These are phyloP conservation scores for Phytophthora litchii DNA, from an alignment of 352 stramenopile species.

Conservation along the genomic window DNA sequence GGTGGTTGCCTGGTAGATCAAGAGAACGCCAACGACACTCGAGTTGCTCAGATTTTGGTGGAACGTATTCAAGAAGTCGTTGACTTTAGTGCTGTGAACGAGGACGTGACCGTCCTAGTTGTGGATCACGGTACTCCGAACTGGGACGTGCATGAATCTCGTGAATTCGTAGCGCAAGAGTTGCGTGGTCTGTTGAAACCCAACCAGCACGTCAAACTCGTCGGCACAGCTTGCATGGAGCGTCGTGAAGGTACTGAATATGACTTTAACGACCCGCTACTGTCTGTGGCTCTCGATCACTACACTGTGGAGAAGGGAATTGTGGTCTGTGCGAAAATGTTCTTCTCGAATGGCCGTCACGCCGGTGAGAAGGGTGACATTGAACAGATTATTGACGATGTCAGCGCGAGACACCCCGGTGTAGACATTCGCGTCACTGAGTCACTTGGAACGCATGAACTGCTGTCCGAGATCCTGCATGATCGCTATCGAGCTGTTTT, in stretches of 20 bases:
- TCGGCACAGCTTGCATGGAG: conserved; percentile 80
- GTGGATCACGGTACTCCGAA: conserved; percentile 81
- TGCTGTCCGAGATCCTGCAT: conserved; percentile 68
- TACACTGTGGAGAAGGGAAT: conserved; percentile 66
- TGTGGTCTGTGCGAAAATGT: conserved; percentile 75
- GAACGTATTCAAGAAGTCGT: conserved; percentile 56
- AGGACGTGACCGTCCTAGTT: conserved; percentile 67
- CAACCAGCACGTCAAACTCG: conserved; percentile 48
- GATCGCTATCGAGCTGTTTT: conserved; percentile 61
- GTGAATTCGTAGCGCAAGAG: conserved; percentile 62
- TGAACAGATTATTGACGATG: conserved; percentile 65
- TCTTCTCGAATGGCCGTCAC: conserved; percentile 78
- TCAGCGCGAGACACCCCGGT: conserved; percentile 45
- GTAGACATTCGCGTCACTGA: conserved; percentile 70
- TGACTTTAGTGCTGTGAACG: conserved; percentile 23
- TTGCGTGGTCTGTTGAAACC: conserved; percentile 42
- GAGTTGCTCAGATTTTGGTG: conserved; percentile 66
- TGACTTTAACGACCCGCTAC: conserved; percentile 86
- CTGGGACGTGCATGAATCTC: conserved; percentile 69
- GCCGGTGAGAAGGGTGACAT: conserved; percentile 80
- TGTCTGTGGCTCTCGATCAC: conserved; percentile 63
- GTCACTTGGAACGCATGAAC: conserved; percentile 63
- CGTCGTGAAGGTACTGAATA: conserved; percentile 67
- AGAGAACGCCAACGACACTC: conserved; percentile 48
- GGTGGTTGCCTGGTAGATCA: conserved; percentile 67